Evolutionary conservation across 345 rosid species (phyloP), one percentile per base, ranked within the genome.

Genomic region (Cardamine chenopodiifolia): DNA sequence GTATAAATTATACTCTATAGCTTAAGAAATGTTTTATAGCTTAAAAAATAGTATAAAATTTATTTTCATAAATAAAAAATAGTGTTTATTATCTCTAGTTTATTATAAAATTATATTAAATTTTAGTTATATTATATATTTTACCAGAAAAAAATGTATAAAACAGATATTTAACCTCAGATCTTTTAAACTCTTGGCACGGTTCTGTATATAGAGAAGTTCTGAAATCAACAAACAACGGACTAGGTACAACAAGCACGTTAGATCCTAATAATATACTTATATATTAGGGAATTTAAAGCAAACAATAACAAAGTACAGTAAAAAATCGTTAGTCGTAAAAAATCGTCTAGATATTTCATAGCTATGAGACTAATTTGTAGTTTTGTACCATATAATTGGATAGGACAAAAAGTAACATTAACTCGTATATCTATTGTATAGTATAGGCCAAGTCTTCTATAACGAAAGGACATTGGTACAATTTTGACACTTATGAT

Each of bases 401-500:
- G 74, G 20, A 62, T 53, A 76, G 14, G 65, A 69, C 79, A 61
- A 69, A 76, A 59, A 44, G 58, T 32, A 39, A 53, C 26, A 56
- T 6, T 76, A 31, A 45, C 53, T 76, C 71, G 14, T 23, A 62
- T 45, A 65, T 64, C 23, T 61, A 10, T 50, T 67, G 68, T 60
- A 60, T 68, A 22, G 23, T 69, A 37, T 35, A 62, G 28, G 67
- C 67, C 70, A 77, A 63, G 67, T 44, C 7, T 66, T 70, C 50
- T 56, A 57, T 31, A 64, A 47, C 47, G 72, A 71, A 49, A 71
- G 76, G 76, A 77, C 76, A 77, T 65, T 65, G n/a, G 76, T 77
- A 76, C 80, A 55, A 76, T 71, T 77, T 77, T 71, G 62, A 57
- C 72, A 77, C 59, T 57, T 77, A 70, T 63, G 72, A 77, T 70